Base-by-base conservation (phyloP, 2,329 filamentous ascomycete species). In the Aspergillus brunneoviolaceus region DNA sequence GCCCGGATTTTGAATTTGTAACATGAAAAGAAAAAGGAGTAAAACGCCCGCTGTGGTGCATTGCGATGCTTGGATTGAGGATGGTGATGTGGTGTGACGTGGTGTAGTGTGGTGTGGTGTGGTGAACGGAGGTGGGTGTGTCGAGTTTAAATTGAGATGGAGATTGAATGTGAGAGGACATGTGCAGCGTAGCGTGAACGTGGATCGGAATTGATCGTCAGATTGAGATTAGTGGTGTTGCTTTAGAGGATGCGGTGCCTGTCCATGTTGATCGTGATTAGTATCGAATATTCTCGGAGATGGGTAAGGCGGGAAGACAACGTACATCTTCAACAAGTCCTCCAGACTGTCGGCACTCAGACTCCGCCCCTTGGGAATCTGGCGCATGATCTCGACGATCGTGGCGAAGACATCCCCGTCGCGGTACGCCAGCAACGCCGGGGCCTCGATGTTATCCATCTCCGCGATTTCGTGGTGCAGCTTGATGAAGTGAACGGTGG, bases 381-480 rank as follows among this genome's bases (percentile, higher is more conserved):
- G 90, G 71, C 92, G 87, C 63, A 96, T 86, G 55, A 98, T 84
- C 57, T 94, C 93, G 0, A 95, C 91, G 55, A 98, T 81, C 69
- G 93, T 96, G 65, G 91, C 91, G 69, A 98, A 92, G 65, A 97
- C 87, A 65, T 98, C 93, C 56, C 92, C 93, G 69, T 89, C 91
- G 60, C 88, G 88, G 80, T 99, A 99, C 11, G 91, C 94, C 52
- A 98, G 82, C 42, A 98, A 82, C 4, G 95, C 92, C 0, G 95
- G 95, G 2, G 96, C 90, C 50, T 89, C 89, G 33, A 92, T 90
- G 60, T 90, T 87, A 74, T 97, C 92, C 82, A 98, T 96, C 74
- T 98, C 93, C 42, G 96, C 96, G 60, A 96, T 93, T 63, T 90
- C 88, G 73, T 92, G 91, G 76, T 96, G 89, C 51, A 98, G 85